A percentile compares a stretch with the other conserved stretches of the same genome.
These are phyloP conservation scores for Allium sativum DNA, from an alignment of 106 monocot genomes.

Conservation along the genomic window DNA sequence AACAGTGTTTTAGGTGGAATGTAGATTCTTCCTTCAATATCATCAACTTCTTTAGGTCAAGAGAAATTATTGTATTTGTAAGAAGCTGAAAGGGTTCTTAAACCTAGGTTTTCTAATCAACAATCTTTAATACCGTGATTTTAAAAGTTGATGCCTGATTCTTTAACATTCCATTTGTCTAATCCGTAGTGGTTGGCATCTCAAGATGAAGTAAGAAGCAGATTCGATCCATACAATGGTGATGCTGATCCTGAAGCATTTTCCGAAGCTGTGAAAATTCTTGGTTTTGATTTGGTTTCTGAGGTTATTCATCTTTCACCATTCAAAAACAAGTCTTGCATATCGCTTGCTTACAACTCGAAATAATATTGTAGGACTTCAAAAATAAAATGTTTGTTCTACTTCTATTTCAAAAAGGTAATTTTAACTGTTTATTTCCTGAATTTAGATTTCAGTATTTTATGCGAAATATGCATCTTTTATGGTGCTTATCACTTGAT, in stretches of 20 bases:
- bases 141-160: background rate
- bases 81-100: conserved; percentile 90
- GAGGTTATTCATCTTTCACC: conserved; percentile 20
- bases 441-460: too few species aligned
- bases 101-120: conserved; percentile 40
- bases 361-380: conserved; percentile 31
- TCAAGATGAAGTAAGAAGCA: conserved; percentile 92
- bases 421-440: too few species aligned
- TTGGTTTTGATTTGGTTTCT: conserved; percentile 42
- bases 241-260: conserved; percentile 85
- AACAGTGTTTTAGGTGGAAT: too few species aligned
- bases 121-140: background rate
- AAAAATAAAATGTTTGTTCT: conserved; percentile 72
- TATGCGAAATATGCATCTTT: too few species aligned
- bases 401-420: conserved; percentile 49
- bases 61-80: too few species aligned
- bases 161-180: background rate
- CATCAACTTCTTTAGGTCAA: too few species aligned
- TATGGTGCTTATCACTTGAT: background rate
- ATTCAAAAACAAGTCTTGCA: background rate
- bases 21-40: too few species aligned
- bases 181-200: conserved; percentile 80
- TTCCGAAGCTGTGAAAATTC: conserved; percentile 38
- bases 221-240: conserved; percentile 85
- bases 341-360: background rate